Percentiles rank a stretch among this genome's conserved stretches.
Evolutionary conservation across 1,284 basidiomycete species (phyloP).

Genomic region (Leccinum solheimii): DNA sequence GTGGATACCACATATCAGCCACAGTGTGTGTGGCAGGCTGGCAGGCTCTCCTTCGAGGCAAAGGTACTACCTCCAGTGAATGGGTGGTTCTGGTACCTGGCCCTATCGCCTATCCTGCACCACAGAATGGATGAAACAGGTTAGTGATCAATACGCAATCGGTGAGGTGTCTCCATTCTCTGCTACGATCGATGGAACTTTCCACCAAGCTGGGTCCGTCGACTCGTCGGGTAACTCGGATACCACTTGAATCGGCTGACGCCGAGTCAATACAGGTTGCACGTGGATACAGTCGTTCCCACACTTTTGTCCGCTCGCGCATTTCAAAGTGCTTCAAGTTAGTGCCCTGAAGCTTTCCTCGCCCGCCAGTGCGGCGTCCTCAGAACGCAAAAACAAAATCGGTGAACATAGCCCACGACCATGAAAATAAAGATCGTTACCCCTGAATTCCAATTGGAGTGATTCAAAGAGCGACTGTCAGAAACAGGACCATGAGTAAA

Average conservation of each 20-base stretch:
- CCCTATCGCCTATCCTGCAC: not conserved
- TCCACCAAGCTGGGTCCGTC: not conserved
- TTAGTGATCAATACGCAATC: not conserved
- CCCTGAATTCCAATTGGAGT: not conserved
- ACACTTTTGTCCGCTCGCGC: not conserved
- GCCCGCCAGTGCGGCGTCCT: too few species aligned
- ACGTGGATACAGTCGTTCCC: not conserved
- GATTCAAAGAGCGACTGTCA: not conserved
- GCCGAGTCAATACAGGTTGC: not conserved
- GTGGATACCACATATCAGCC: not conserved
- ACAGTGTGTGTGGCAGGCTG: not conserved
- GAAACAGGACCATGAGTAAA: not conserved
- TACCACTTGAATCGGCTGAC: not conserved
- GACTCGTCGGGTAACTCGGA: not conserved
- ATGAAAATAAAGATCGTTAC: not conserved
- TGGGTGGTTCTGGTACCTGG: not conserved
- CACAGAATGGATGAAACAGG: not conserved
- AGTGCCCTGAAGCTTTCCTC: not conserved
- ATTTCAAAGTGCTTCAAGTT: not conserved
- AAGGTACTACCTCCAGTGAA: not conserved
- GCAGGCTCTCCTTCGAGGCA: not conserved
- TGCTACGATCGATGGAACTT: not conserved
- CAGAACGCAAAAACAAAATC: too few species aligned
- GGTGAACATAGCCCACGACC: too few species aligned
- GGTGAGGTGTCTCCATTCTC: not conserved